Evolutionary conservation across 1,284 basidiomycete species (phyloP), one percentile per base, ranked within the genome.

Genomic region (Cryptococcus hybrid): DNA sequence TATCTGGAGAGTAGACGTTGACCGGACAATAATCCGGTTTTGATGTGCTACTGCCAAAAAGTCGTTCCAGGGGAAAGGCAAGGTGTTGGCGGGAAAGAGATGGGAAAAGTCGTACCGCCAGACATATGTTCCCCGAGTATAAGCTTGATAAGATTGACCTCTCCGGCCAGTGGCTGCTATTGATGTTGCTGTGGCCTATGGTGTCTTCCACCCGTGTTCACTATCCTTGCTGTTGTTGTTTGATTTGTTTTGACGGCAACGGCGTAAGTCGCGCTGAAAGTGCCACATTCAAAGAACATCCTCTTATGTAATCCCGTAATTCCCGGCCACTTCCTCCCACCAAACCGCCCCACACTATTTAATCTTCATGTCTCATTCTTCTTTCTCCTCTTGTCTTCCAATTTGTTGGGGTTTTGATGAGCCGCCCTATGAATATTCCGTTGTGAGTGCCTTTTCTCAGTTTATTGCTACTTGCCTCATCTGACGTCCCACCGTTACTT

Each of bases 51-150:
- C 71, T 2, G 75, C 77, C 34, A 78, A 58, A 53, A 77, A 0
- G 76, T 77, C 0, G 78, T 74, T 3, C 77, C 77, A 0, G 77
- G 75, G 1, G 74, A 77, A 53, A 78, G 18, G 67, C 54, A 3
- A 68, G 38, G 64, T 58, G 5, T 61, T 60, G 2, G 64, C 63
- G 44, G 61, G 56, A 43, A 64, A 69, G 0, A 71, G 39, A 37
- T 65, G 66, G 1, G 74, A 76, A 60, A 76, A 76, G 56, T 76
- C 73, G 58, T 75, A 76, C 2, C 66, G 38, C 60, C 59, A 4
- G 71, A 69, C 66, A 70, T 69, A n/a, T n/a, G 18, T 39, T 51
- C 24, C 24, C 24, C 24, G 24, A 24, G 24, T 24, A 24, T 3
- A 47, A 47, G 34, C n/a, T 46, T 44, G 35, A 40, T 40, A 24